phyloP scores from a whole-genome alignment of 345 rosid genomes.

The Chamaenerion angustifolium region DNA sequence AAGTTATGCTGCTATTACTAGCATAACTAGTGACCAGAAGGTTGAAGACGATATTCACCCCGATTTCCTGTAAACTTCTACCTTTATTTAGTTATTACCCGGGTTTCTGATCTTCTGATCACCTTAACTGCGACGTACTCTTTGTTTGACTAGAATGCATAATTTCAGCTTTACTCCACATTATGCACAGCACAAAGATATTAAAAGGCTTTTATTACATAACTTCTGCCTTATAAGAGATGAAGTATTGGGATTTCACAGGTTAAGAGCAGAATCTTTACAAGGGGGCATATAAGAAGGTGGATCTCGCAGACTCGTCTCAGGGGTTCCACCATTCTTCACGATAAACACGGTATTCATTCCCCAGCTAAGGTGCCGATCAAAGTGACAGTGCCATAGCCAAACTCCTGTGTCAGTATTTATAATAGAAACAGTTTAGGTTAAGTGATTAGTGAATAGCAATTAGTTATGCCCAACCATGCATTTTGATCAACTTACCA shows the following conservation, averaged over 20 bases:
- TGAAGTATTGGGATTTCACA: no score
- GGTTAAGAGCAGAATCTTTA: no score
- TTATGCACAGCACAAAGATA: no score
- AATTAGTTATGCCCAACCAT: not conserved
- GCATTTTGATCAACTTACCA: slow-evolving; percentile 2
- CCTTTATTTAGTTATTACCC: no score
- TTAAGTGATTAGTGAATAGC: not conserved
- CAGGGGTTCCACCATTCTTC: no score
- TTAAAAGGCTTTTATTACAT: no score
- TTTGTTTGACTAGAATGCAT: no score
- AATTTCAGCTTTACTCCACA: no score
- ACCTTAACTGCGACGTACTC: no score
- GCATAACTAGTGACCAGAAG: slow-evolving; percentile 11
- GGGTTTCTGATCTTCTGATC: no score
- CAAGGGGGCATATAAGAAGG: no score
- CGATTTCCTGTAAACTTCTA: slow-evolving; percentile 31
- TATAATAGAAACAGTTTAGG: not conserved
- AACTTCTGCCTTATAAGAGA: not conserved
- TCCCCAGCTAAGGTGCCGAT: slow-evolving; percentile 6
- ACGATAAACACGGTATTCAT: slow-evolving; percentile 4
- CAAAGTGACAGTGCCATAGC: slow-evolving; percentile 5
- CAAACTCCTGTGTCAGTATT: not conserved
- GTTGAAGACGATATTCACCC: slow-evolving; percentile 71
- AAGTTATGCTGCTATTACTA: slow-evolving; percentile 14
- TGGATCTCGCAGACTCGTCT: no score